Base-by-base conservation (phyloP, 345 rosid species). In the Mallotus nudiflorus region DNA sequence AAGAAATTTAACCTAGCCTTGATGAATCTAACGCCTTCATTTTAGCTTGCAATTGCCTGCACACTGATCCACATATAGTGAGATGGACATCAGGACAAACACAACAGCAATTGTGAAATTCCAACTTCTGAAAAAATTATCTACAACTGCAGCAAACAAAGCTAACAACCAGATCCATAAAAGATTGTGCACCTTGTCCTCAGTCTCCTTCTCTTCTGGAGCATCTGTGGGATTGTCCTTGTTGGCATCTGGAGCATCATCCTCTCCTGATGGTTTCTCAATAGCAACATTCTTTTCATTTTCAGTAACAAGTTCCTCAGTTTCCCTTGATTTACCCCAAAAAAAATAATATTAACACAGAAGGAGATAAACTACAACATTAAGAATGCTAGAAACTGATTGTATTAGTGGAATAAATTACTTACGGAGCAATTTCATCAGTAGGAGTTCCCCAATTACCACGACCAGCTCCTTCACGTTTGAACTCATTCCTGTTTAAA, bases 391-490 rank as follows among this genome's bases (percentile, higher is more conserved):
- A 14, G 11, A 45, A 54, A 50, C 11, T 20, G 22, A 51, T 62
- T 31, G 18, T 4, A 18, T 24, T 12, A 25, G 18, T 2, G 24
- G 25, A 63, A 51, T 33, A 78, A 46, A 59, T 22, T 45, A 69
- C 94, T 85, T 66, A 96, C 99, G 62, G 85, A 63, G 86, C 79
- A 75, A 91, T 62, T 56, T 87, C 99, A 80, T 90, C 98, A 71
- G 84, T 65, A 6, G 89, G 82, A 68, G 88, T 82, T 81, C 98
- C 99, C 99, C 99, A 96, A 55, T 96, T 96, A 39, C 96, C 94
- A 37, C 91, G 89, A 67, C 99, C 99, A 83, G 94, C 49, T 33
- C 99, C 99, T 1, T 91, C 90, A 3, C 99, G 94, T 62, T 96
- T 96, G 50, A 88, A 4, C 74, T 86, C 98, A 75, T 77, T 82